Percentiles rank a stretch among this genome's conserved stretches.
Conservation (phyloP, 1,139 yeast genomes). For the Candida mesenterica region DNA sequence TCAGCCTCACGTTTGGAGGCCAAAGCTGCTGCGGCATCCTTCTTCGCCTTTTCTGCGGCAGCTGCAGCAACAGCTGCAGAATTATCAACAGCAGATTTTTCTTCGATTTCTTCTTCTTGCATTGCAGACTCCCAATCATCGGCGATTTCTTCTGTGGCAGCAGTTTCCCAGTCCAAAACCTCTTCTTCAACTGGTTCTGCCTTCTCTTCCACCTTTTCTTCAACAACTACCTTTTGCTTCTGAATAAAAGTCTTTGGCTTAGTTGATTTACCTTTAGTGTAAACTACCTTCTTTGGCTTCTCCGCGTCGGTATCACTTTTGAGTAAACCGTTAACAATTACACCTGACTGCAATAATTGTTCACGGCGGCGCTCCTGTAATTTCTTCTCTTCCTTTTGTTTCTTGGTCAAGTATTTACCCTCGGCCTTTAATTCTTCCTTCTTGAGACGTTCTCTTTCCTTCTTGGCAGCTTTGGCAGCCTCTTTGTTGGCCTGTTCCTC, state of each 20-base stretch:
- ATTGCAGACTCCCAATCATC: slow-evolving; percentile 49
- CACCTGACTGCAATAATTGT: slow-evolving; percentile 74
- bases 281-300: slow-evolving; percentile 67
- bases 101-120: slow-evolving; percentile 24
- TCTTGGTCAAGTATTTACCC: slow-evolving; percentile 86
- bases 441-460: slow-evolving; percentile 79
- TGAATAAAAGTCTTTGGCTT: slow-evolving; percentile 38
- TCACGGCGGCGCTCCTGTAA: slow-evolving; percentile 86
- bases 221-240: slow-evolving; percentile 18
- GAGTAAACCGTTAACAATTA: slow-evolving; percentile 74
- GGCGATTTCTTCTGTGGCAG: slow-evolving; percentile 50
- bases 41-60: slow-evolving; percentile 12
- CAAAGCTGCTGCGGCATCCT: slow-evolving; percentile 14
- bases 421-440: slow-evolving; percentile 84
- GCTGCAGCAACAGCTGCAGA: slow-evolving; percentile 15
- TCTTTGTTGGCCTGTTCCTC: slow-evolving; percentile 69
- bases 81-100: slow-evolving; percentile 8
- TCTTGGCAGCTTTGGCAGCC: slow-evolving; percentile 70
- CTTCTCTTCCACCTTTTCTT: slow-evolving; percentile 19
- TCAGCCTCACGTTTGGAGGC: slow-evolving; percentile 18
- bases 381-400: slow-evolving; percentile 91
- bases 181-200: slow-evolving; percentile 37
- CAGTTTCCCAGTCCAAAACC: slow-evolving; percentile 62
- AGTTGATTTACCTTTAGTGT: slow-evolving; percentile 67
- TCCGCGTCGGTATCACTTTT: slow-evolving; percentile 36